These are phyloP conservation scores for Fusarium nematophilum DNA, from an alignment of 2,329 filamentous ascomycete genomes.

Conservation along the genomic window DNA sequence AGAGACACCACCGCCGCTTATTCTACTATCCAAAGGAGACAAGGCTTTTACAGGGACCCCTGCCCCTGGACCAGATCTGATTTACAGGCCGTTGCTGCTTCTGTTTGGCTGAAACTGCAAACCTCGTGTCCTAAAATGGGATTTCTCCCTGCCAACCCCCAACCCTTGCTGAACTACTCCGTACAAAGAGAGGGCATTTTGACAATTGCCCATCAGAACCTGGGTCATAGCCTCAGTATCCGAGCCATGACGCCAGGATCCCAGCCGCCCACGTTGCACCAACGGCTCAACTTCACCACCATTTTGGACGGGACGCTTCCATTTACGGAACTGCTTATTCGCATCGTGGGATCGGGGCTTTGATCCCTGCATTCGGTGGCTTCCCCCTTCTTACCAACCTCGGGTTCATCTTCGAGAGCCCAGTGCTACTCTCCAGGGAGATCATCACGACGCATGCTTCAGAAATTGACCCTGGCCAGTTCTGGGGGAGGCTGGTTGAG, in stretches of 20 bases:
- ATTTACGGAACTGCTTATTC: not conserved
- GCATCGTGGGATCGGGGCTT: slow-evolving; percentile 6
- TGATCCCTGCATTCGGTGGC: slow-evolving; percentile 5
- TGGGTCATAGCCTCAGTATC: slow-evolving; percentile 19
- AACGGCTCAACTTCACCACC: slow-evolving; percentile 17
- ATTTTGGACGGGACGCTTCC: not conserved
- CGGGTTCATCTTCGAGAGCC: not conserved
- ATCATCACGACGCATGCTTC: slow-evolving; percentile 11
- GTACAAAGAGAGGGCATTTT: slow-evolving; percentile 27
- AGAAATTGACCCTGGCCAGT: not conserved
- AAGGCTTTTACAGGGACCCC: slow-evolving; percentile 18
- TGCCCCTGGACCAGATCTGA: slow-evolving; percentile 40
- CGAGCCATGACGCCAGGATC: slow-evolving; percentile 8
- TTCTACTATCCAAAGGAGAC: slow-evolving; percentile 7
- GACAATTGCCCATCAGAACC: slow-evolving; percentile 28
- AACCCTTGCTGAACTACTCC: slow-evolving; percentile 11
- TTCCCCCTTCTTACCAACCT: not conserved
- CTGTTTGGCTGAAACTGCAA: slow-evolving; percentile 40
- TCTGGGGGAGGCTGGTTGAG: not conserved
- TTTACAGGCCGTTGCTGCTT: slow-evolving; percentile 28
- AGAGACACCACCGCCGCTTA: slow-evolving; percentile 16
- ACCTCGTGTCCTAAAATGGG: slow-evolving; percentile 51
- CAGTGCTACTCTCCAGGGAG: not conserved
- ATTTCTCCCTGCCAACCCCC: slow-evolving; percentile 27
- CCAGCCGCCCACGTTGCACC: slow-evolving; percentile 15